phyloP scores from a whole-genome alignment of 306 rosid genomes.

The Canavalia ensiformis region DNA sequence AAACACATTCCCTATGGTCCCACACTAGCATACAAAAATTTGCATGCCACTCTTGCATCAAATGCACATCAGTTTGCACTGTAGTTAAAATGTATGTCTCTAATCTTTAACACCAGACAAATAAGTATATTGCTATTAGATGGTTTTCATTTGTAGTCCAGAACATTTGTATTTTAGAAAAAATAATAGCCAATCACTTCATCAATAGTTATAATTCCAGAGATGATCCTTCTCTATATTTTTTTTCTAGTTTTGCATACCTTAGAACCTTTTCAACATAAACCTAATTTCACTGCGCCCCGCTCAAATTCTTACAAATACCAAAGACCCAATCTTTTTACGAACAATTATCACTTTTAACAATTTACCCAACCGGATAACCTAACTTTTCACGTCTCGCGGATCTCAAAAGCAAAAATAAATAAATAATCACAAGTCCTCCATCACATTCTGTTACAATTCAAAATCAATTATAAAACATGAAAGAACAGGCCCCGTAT shows the following conservation, averaged over 20 bases:
- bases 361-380: constrained; percentile 54
- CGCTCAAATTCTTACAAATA: constrained; percentile 55
- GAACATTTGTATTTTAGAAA: background rate
- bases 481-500: background rate
- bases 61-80: constrained; percentile 16
- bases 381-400: constrained; percentile 63
- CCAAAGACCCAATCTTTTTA: background rate
- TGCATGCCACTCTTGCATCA: constrained; percentile 15
- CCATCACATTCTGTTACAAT: constrained; percentile 53
- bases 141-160: constrained; percentile 3
- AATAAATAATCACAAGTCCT: constrained; percentile 48
- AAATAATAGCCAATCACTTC: background rate
- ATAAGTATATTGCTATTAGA: constrained; percentile 1
- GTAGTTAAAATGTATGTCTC: background rate
- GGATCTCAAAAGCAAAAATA: background rate
- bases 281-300: constrained; percentile 66
- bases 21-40: constrained; percentile 25
- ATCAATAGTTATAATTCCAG: background rate
- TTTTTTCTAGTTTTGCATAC: background rate
- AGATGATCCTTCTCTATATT: background rate
- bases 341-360: constrained; percentile 7
- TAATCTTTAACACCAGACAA: constrained; percentile 2
- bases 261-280: background rate
- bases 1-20: constrained; percentile 6
- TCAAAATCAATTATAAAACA: constrained; percentile 31